Evolutionary conservation across 441 rosid genomes (phyloP).

Genomic region (Macaranga tanarius): DNA sequence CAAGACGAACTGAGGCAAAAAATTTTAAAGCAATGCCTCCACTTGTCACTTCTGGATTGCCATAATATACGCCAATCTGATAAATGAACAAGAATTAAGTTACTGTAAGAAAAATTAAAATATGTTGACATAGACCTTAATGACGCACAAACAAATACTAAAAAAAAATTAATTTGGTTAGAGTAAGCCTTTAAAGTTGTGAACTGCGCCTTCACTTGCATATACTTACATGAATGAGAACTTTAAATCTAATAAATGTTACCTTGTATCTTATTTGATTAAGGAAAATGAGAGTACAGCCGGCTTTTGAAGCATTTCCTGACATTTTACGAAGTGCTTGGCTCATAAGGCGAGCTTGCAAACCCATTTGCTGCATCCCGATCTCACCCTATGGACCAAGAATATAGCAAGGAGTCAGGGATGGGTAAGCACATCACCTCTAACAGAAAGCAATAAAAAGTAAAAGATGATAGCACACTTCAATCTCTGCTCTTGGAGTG

Average conservation of each 20-base stretch:
- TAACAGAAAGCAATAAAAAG: slow-evolving; percentile 3
- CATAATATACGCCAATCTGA: slow-evolving; percentile 94
- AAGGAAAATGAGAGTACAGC: slow-evolving; percentile 87
- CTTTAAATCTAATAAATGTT: slow-evolving; percentile 15
- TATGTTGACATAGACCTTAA: neutral
- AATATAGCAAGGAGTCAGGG: slow-evolving; percentile 13
- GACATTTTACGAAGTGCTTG: slow-evolving; percentile 99
- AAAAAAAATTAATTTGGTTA: neutral
- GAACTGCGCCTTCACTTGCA: neutral
- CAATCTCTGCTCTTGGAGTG: slow-evolving; percentile 98
- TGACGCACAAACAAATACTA: neutral
- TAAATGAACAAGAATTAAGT: slow-evolving; percentile 32
- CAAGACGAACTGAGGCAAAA: slow-evolving; percentile 92
- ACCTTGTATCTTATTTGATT: slow-evolving; percentile 97
- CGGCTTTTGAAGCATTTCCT: slow-evolving; percentile 98
- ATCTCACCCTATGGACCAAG: slow-evolving; percentile 72
- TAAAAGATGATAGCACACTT: slow-evolving; percentile 44
- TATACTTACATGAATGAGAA: slow-evolving; percentile 6
- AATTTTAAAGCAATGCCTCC: slow-evolving; percentile 96
- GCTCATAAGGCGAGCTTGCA: slow-evolving; percentile 98
- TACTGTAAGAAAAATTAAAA: slow-evolving; percentile 2
- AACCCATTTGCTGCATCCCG: slow-evolving; percentile 98
- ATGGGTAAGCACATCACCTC: slow-evolving; percentile 17
- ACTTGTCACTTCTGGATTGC: slow-evolving; percentile 97
- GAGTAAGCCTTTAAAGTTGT: neutral